These are phyloP conservation scores for Aureobasidium sp. DNA, from an alignment of 2,329 filamentous ascomycete genomes.

Conservation along the genomic window DNA sequence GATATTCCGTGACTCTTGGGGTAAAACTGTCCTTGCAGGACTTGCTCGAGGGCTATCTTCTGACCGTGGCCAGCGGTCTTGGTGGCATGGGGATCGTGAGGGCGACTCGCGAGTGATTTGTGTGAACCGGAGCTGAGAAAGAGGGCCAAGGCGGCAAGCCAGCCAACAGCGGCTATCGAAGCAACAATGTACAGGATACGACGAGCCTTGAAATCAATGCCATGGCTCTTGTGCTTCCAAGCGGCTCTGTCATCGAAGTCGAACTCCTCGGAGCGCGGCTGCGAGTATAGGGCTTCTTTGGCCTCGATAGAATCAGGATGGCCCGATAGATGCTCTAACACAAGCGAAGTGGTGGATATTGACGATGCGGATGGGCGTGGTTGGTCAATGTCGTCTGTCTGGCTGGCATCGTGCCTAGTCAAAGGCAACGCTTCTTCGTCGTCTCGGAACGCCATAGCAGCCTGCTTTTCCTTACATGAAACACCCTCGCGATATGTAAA, in stretches of 20 bases:
- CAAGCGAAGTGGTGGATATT: conserved; percentile 74
- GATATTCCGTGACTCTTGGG: conserved; percentile 58
- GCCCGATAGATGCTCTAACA: conserved; percentile 64
- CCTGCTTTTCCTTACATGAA: not conserved
- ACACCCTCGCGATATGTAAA: not conserved
- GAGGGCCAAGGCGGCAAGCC: conserved; percentile 60
- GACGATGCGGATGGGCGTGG: conserved; percentile 57
- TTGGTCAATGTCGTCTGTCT: conserved; percentile 28
- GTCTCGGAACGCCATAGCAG: conserved; percentile 19
- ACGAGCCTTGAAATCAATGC: conserved; percentile 59
- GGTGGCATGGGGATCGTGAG: conserved; percentile 63
- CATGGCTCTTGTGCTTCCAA: conserved; percentile 32
- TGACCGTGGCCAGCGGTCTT: conserved; percentile 58
- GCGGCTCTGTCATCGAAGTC: conserved; percentile 47
- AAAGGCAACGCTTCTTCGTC: conserved; percentile 42
- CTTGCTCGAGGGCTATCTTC: conserved; percentile 64
- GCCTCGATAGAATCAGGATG: conserved; percentile 43
- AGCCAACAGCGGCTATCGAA: conserved; percentile 56
- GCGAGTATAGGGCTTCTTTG: conserved; percentile 39
- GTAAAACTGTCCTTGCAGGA: conserved; percentile 59
- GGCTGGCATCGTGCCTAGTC: conserved; percentile 28
- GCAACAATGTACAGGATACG: conserved; percentile 55
- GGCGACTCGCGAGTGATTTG: conserved; percentile 55
- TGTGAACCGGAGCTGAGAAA: conserved; percentile 62
- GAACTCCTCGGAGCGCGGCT: conserved; percentile 34